Base-by-base conservation (phyloP, 495 filamentous ascomycete genomes). In the Podospora pseudopauciseta region DNA sequence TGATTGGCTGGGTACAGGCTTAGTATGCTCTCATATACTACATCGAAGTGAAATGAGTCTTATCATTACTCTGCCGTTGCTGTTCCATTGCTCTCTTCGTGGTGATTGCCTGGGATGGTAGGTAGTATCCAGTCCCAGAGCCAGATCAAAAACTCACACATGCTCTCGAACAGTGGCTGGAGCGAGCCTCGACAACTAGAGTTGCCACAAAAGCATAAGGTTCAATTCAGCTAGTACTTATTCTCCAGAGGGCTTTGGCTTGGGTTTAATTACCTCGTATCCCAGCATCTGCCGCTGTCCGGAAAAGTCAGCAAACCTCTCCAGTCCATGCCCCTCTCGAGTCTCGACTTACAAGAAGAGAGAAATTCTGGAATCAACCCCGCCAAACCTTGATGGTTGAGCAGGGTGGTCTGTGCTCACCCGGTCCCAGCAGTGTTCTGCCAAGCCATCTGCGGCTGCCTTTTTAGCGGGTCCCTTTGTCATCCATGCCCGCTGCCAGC, bases 401-500 rank as follows among this genome's bases (percentile, higher is more conserved):
- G 5, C 15, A 15, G 6, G 18, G 23, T 58, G 20, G 57, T 49
- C 20, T 66, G 30, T 66, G 65, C 39, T 18, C 30, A 39, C n/a
- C 55, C 55, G 3, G 6, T 58, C 23, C 55, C 32, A 44, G n/a
- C 57, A 60, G 56, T 13, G 3, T 58, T 7, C 55, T 23, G 55
- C 55, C 55, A 58, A 58, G 55, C 55, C 55, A 58, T 19, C 5
- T 58, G 23, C 55, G 23, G 55, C 55, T 60, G 26, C 27, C 16
- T 23, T 55, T 67, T 19, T 34, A 62, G 65, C 18, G 65, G 65
- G 58, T 32, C 18, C 65, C 60, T 68, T 60, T 60, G 56, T 66
- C 66, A 63, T 59, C 18, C 32, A 13, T 61, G n/a, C 30, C 60
- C 58, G 20, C 23, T 28, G 30, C 19, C 20, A 60, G 26, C 30